Evolutionary conservation across 306 rosid species (phyloP), one percentile per base, ranked within the genome.

Genomic region (Cercis canadensis): DNA sequence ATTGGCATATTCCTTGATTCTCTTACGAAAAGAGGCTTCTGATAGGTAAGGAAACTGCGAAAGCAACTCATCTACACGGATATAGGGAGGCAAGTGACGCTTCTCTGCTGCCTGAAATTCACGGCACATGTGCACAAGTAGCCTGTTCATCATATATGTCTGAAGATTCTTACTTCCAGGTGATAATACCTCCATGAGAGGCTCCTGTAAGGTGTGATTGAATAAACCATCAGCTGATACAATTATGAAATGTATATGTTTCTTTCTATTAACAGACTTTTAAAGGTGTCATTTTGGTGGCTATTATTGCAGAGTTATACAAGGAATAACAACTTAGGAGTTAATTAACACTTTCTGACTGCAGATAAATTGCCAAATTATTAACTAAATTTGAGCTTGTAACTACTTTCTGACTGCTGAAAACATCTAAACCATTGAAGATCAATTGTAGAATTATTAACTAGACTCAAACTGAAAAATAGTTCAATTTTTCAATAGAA

Each of bases 121-220:
- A 17, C 88, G 92, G 81, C 92, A 91, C 85, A 88, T 81, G 81
- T 90, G 87, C 58, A 90, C 96, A 68, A 84, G 39, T 47, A 90
- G 85, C 88, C 97, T 86, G 79, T 87, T 94, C 78, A 86, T 84
- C 97, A 87, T 82, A 76, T 86, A 94, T 72, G 81, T 89, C 80
- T 88, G 98, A 80, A 94, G 94, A 83, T 85, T 89, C 87, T 90
- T 94, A 76, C 94, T 88, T 78, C 94, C 97, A 47, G 98, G 98
- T 34, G 98, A 88, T 70, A 90, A 79, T 61, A 90, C 98, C 83
- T 94, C 98, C 96, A 87, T 88, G 45, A 94, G 96, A 47, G 98
- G 98, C 82, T 94, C 98, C 98, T 94, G 88, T 73, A 82, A 67
- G 71, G 65, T 54, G 46, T 5, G 80, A 32, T 46, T 43, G 72